Base-by-base conservation (phyloP, 2,329 filamentous ascomycete species). In the Exserohilum rostratum region DNA sequence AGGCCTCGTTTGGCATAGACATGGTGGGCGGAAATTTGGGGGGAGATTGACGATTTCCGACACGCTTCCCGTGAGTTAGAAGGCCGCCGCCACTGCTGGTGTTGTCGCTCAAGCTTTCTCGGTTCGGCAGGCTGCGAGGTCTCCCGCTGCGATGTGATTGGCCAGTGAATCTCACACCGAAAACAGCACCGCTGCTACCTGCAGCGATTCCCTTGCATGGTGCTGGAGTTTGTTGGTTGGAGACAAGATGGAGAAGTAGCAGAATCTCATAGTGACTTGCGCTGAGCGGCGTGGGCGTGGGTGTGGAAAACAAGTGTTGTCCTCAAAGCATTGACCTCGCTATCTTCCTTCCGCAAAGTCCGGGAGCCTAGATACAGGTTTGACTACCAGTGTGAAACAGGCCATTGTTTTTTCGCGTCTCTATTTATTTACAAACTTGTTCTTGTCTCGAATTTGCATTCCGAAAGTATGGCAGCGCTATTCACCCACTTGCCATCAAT, bases 1-100 rank as follows among this genome's bases (percentile, higher is more conserved):
- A 82, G 55, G 93, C 92, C 79, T 96, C 91, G 71, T 96, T 96
- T 49, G 93, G 89, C 67, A 98, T 95, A 50, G 93, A 91, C 93
- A 98, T 97, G 46, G 68, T 84, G 69, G n/a, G 54, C 34, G 45
- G 30, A 35, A 33, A 51, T 61, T 45, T 17, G 39, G 7, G 40
- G n/a, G n/a, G n/a, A n/a, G n/a, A n/a, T 34, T 34, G 56, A 33
- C 33, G 29, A 46, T 45, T 30, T 39, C 39, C 34, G 57, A 29
- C 30, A 25, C 17, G 39, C 40, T 22, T 39, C n/a, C n/a, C 40
- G 49, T 50, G 31, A 51, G 43, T 25, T 46, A n/a, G 46, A 54
- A 48, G 42, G 59, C 55, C 58, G 55, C 46, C 27, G 40, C 9
- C 6, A 18, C 11, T 35, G 34, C 17, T 18, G 34, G 34, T 35